Evolutionary conservation across 768 basidiomycete species (phyloP), one percentile per base, ranked within the genome.

Genomic region (Boletus rex-veris): DNA sequence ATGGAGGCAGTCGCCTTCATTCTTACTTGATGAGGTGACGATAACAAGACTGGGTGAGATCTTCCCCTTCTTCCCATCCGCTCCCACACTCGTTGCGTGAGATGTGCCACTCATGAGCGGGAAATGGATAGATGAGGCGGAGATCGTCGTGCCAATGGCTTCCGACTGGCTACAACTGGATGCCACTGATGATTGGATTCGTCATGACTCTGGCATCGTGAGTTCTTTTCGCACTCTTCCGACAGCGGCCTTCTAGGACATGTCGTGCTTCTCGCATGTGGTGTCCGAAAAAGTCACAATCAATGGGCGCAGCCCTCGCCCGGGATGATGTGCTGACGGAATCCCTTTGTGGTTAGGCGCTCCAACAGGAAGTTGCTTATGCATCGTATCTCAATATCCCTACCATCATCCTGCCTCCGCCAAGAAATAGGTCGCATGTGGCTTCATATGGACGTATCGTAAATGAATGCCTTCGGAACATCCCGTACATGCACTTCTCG

Each of bases 121-220:
- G 39, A 57, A 56, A 57, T 48, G 47, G 55, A 45, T 61, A 92
- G 90, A 90, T 69, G 89, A 92, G 63, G 81, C 84, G 10, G 84
- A 88, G 54, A 78, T 78, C 26, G 74, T 89, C 36, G 83, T 90
- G 14, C 86, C 78, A 5, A 80, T 97, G 68, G 78, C 90, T 8
- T 93, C 94, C 3, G 91, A 95, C 51, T 99, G 97, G 97, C 78
- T 99, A 4, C 92, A 97, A 69, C 77, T 99, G 37, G 97, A 99
- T 72, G 86, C 92, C 8, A 74, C 82, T 0, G 94, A 98, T 71
- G 92, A 93, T 63, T 92, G 95, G 79, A 86, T 98, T 50, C 83
- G 97, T 42, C 92, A 96, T 63, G 97, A 99, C 66, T 88, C 93
- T 42, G 97, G 96, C 73, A 89, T 96, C 50, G 94, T 94, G 69